These are phyloP conservation scores for Annulohypoxylon stygium DNA, from an alignment of 495 filamentous ascomycete genomes.

Conservation along the genomic window DNA sequence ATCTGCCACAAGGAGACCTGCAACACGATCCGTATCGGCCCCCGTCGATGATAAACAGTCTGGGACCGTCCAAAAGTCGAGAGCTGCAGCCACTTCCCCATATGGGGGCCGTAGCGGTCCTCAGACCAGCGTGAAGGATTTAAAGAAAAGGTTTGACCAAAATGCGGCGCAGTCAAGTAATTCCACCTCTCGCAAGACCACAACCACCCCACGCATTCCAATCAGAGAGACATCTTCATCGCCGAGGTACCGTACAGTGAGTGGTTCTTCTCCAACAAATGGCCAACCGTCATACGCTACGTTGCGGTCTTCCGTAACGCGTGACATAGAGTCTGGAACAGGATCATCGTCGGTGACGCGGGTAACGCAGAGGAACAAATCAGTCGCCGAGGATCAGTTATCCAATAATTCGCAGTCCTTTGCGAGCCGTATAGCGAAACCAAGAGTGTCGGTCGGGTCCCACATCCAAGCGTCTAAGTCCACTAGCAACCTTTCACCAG, in stretches of 20 bases:
- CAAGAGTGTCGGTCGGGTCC: constrained; percentile 55
- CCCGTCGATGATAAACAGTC: constrained; percentile 59
- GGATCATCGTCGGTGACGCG: constrained; percentile 46
- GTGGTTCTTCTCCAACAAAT: constrained; percentile 49
- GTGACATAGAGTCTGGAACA: constrained; percentile 51
- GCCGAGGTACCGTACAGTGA: constrained; percentile 43
- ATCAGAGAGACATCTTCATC: constrained; percentile 51
- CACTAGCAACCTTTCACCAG: constrained; percentile 57
- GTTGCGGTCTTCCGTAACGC: constrained; percentile 53
- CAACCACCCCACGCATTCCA: constrained; percentile 49
- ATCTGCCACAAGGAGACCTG: constrained; percentile 48
- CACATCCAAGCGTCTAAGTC: constrained; percentile 61
- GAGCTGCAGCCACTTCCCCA: constrained; percentile 45
- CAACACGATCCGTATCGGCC: constrained; percentile 63
- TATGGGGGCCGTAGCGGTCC: constrained; percentile 46
- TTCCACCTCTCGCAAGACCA: constrained; percentile 50
- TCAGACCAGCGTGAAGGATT: constrained; percentile 67
- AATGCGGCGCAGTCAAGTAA: constrained; percentile 46
- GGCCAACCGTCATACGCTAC: constrained; percentile 53
- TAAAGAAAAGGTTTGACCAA: constrained; percentile 68
- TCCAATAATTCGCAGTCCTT: constrained; percentile 66
- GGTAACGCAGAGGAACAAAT: constrained; percentile 57
- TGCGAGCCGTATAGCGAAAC: constrained; percentile 64
- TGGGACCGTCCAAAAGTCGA: constrained; percentile 48
- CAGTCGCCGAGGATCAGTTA: constrained; percentile 57